Evolutionary conservation across 441 rosid species (phyloP), one percentile per base, ranked within the genome.

Genomic region (Pelargonium myrrhifolium): DNA sequence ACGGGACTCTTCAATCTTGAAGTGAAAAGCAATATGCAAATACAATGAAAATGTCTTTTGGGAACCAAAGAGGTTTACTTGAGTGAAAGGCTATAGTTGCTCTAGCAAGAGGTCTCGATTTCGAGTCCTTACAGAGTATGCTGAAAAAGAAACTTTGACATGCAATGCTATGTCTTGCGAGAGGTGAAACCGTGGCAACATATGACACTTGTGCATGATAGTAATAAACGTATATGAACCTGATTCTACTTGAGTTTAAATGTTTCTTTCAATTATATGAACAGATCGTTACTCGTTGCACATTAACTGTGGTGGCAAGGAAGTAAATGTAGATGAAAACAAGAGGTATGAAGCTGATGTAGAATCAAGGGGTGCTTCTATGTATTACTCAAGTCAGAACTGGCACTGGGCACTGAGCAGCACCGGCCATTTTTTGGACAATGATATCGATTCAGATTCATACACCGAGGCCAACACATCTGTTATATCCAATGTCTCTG

Each of bases 371-470:
- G 98, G 98, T 56, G 89, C 97, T 78, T 89, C 98, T 9, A 82
- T 80, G 87, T 87, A 69, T 75, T 76, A 70, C 75, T 5, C 26
- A 35, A 72, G 77, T 68, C 81, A 79, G 65, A 76, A n/a, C n/a
- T n/a, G n/a, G n/a, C n/a, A 81, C 62, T 90, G 97, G 97, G 97
- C 89, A 72, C 78, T 84, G 49, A 93, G 98, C 83, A 93, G 92
- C 82, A 93, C 90, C 0, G 97, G 98, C 58, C 85, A 86, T 84
- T 93, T 90, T 83, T 80, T 87, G 97, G 96, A 90, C 72, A 77
- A 90, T 65, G 75, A 85, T 72, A 75, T 76, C 60, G 91, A 86
- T 68, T 74, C 85, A 45, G 97, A 93, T 73, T 71, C 76, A 1
- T 90, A 90, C 69, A 75, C 71, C 0, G 62, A 72, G 65, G 76